These are phyloP conservation scores for Cinnamomum chago DNA, from an alignment of 164 flowering plant species.

Conservation along the genomic window DNA sequence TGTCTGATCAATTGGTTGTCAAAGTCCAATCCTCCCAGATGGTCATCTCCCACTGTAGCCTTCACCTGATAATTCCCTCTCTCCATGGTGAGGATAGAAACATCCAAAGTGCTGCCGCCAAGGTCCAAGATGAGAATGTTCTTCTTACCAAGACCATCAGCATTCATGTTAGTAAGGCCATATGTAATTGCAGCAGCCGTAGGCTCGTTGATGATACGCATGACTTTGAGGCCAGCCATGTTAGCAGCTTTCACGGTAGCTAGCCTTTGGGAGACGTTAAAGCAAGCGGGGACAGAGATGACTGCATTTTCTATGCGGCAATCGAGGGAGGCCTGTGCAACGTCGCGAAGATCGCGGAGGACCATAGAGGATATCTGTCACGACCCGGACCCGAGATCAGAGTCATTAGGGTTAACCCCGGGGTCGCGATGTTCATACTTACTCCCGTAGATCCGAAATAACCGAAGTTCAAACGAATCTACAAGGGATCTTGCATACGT, in stretches of 20 bases:
- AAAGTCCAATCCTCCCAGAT: slow-evolving; percentile 57
- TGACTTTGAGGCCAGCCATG: not conserved
- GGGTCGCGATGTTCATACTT: no score
- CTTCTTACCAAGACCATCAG: not conserved
- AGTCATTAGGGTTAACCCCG: no score
- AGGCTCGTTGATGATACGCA: not conserved
- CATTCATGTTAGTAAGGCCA: no score
- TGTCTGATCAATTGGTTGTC: slow-evolving; percentile 56
- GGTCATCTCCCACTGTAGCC: slow-evolving; percentile 23
- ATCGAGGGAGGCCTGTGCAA: not conserved
- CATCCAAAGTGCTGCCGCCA: slow-evolving; percentile 9
- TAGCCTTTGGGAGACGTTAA: not conserved
- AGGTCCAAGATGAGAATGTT: slow-evolving; percentile 6
- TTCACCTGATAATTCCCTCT: not conserved
- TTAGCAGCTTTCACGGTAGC: not conserved
- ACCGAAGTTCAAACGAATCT: no score
- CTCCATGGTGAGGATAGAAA: slow-evolving; percentile 6
- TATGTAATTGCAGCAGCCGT: not conserved
- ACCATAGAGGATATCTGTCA: not conserved
- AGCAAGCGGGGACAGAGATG: not conserved
- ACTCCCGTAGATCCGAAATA: no score
- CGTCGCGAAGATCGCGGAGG: not conserved
- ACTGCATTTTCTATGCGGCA: not conserved
- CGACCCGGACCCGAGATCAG: no score
- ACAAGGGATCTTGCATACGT: no score